Base-by-base conservation (phyloP, 2,329 filamentous ascomycete species). In the Fusarium hainanense region DNA sequence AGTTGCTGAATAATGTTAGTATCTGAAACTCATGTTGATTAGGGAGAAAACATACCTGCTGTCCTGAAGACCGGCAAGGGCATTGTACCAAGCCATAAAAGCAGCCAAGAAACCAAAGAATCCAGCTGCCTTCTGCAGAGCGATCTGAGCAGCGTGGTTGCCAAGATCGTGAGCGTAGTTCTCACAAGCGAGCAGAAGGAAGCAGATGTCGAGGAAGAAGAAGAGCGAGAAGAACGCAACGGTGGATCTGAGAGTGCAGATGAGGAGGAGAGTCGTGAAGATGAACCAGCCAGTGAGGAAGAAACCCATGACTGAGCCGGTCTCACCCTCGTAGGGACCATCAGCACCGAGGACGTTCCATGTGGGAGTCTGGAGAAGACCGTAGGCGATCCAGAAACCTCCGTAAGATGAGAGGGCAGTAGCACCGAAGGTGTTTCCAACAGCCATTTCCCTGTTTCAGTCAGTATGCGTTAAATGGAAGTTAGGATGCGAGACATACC, bases 31-130 rank as follows among this genome's bases (percentile, higher is more conserved):
- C 30, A n/a, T 27, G 13, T 20, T 20, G 2, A n/a, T 16, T 47
- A 44, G 23, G 21, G 21, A n/a, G 20, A 8, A 32, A 50, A 81
- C 85, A 74, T 78, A 90, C 88, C 86, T 88, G 78, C 82, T 85
- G 74, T 96, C 93, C 66, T 91, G 90, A 61, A 96, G 88, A 88
- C 93, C 93, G 54, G 92, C 92, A 64, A 95, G 85, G 40, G 93
- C 93, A 75, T 93, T 94, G 82, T 95, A 97, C 93, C 93, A 97
- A 6, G 93, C 93, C 58, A 93, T 77, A 77, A 97, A 96, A 1
- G 93, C 92, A 2, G 93, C 89, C 9, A 96, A 74, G 66, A 96
- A 85, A n/a, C 93, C 93, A 77, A 96, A 95, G 66, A 89, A 85
- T 55, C 93, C 93, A 68, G 92, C 93, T 6, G 91, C 88, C 79